A percentile compares a stretch with the other conserved stretches of the same genome.
phyloP scores from a whole-genome alignment of 331 rosid species.

The Cydonia oblonga region DNA sequence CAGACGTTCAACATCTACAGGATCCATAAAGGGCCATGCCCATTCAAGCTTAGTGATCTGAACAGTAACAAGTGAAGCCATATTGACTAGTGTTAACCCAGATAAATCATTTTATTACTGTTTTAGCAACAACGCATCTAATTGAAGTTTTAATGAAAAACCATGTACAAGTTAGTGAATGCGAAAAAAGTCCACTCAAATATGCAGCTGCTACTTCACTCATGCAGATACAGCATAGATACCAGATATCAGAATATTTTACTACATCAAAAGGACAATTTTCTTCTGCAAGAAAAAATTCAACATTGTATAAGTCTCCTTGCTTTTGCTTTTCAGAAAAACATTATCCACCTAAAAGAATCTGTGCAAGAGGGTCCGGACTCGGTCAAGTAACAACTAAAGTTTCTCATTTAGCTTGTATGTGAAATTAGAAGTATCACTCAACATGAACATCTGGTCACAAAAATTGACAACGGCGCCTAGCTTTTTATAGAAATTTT shows the following conservation, averaged over 20 bases:
- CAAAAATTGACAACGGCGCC: neutral
- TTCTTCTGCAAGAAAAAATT: neutral
- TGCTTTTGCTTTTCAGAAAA: neutral
- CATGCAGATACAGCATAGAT: neutral
- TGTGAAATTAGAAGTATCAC: neutral
- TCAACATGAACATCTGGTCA: neutral
- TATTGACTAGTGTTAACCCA: slow-evolving; percentile 1
- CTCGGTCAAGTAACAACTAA: neutral
- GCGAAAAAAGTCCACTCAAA: neutral
- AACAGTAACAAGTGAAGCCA: slow-evolving; percentile 2
- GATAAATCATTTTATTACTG: slow-evolving; percentile 1
- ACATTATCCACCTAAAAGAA: neutral
- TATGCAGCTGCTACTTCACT: neutral
- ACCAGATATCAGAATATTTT: neutral
- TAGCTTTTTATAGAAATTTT: neutral
- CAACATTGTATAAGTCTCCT: neutral
- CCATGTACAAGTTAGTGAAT: neutral
- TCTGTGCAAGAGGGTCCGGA: neutral
- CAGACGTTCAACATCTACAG: slow-evolving; percentile 56
- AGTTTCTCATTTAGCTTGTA: neutral
- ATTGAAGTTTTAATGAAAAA: neutral
- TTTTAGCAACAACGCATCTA: neutral
- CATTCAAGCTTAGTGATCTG: slow-evolving; percentile 61
- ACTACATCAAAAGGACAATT: neutral
- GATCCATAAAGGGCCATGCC: slow-evolving; percentile 59